These are phyloP conservation scores for Huntiella decipiens DNA, from an alignment of 2,329 filamentous ascomycete genomes.

Conservation along the genomic window DNA sequence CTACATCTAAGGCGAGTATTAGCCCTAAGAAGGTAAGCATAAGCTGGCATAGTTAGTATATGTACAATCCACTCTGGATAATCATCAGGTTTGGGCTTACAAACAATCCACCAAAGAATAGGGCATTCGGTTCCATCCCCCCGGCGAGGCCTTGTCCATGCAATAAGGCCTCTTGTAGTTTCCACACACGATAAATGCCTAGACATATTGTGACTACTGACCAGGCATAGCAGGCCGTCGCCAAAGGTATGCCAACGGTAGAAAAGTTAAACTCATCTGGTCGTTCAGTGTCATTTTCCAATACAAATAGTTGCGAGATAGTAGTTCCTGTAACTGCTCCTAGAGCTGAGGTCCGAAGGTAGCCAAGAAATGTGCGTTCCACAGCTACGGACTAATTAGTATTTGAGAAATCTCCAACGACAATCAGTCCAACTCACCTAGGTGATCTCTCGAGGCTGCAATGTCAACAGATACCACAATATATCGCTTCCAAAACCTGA, in stretches of 20 bases:
- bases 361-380: conserved; percentile 56
- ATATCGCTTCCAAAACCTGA: conserved; percentile 7
- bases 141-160: conserved; percentile 17
- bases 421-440: conserved; percentile 4
- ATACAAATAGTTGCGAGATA: conserved; percentile 47
- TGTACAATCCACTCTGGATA: not conserved
- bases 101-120: conserved; percentile 1
- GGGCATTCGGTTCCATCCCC: conserved; percentile 12
- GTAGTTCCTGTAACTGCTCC: conserved; percentile 47
- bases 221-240: conserved; percentile 22
- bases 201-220: conserved; percentile 21
- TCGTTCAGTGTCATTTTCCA: conserved; percentile 16
- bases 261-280: conserved; percentile 34
- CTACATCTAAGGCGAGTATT: conserved; percentile 2
- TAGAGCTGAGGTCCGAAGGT: conserved; percentile 50
- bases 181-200: conserved; percentile 18
- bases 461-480: conserved; percentile 9
- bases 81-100: not conserved
- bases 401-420: not conserved
- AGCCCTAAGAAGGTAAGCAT: conserved; percentile 1
- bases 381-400: conserved; percentile 30
- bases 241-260: conserved; percentile 39
- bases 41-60: not conserved
- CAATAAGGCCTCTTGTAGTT: conserved; percentile 17
- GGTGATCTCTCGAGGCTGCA: conserved; percentile 7